Base-by-base conservation (phyloP, 2,329 filamentous ascomycete species). In the Fusarium luffae region DNA sequence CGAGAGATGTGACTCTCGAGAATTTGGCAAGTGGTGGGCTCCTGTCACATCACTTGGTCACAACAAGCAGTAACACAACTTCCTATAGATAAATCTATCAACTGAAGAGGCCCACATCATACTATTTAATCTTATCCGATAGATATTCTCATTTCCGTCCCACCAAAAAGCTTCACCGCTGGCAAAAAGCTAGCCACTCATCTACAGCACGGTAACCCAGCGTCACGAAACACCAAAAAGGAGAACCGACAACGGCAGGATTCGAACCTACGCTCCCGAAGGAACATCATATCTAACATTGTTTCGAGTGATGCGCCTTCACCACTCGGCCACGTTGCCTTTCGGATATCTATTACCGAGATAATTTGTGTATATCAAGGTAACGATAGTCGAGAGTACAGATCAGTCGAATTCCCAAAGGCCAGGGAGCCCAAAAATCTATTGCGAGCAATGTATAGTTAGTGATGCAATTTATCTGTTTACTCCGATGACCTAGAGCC, bases 191-290 rank as follows among this genome's bases (percentile, higher is more conserved):
- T 23, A 23, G 6, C 16, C 5, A 1, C 2, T 21, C 2, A 8
- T 44, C 23, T n/a, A 54, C 32, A 61, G 19, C 32, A 41, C 7
- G 21, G 28, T 10, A 10, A 37, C 34, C 4, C 34, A 37, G 34
- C 5, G n/a, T 2, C 34, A 37, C 10, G 10, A 46, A 7, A 27
- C 6, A 23, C 1, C 7, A 59, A 57, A 59, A 57, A 21, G 18
- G 7, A 11, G 2, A 23, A 34, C 3, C 50, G 57, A 57, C 57
- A 59, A 59, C 51, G 52, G 59, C 59, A 62, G 46, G 48, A 63
- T 63, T 63, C 48, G 57, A 63, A 63, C 48, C 48, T 62, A 14
- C 58, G 58, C 60, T 40, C 58, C 48, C 60, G 58, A 63, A 55
- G 60, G 60, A 37, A 63, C 14, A 10, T n/a, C 18, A 10, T 21